Conservation (phyloP, 176 grass and related monocot genomes). For the Musa itinerans region DNA sequence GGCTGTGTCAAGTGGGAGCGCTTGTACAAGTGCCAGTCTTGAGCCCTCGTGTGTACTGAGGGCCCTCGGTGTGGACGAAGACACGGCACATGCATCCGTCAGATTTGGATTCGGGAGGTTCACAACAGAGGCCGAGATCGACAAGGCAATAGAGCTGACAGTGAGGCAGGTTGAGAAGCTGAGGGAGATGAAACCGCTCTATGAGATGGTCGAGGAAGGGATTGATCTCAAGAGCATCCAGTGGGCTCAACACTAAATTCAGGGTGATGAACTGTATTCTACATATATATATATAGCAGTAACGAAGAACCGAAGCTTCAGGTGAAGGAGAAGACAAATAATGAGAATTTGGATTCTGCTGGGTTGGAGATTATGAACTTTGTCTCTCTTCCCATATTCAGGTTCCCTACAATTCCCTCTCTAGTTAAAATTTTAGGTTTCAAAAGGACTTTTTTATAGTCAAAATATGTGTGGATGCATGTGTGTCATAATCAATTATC, state of each 20-base stretch:
- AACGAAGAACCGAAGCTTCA: too few species aligned
- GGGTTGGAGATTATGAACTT: too few species aligned
- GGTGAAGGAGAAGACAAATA: too few species aligned
- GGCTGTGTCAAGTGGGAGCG: slow-evolving; percentile 86
- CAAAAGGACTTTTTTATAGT: too few species aligned
- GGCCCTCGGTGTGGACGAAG: slow-evolving; percentile 81
- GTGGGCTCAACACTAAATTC: slow-evolving; percentile 66
- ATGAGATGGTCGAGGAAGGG: slow-evolving; percentile 95
- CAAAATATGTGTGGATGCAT: too few species aligned
- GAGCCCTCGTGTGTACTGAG: slow-evolving; percentile 78
- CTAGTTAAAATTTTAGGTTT: too few species aligned
- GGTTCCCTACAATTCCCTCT: too few species aligned
- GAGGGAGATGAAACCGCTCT: slow-evolving; percentile 86
- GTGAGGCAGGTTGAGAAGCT: slow-evolving; percentile 80
- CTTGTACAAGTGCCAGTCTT: slow-evolving; percentile 88
- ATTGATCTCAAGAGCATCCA: slow-evolving; percentile 90
- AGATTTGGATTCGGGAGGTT: slow-evolving; percentile 86
- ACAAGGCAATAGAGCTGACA: slow-evolving; percentile 67
- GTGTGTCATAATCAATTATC: too few species aligned
- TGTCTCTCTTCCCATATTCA: too few species aligned
- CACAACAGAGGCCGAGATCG: slow-evolving; percentile 80
- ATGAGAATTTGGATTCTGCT: too few species aligned
- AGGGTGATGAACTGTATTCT: not conserved
- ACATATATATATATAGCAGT: not conserved
- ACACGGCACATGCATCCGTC: slow-evolving; percentile 94